Base-by-base conservation (phyloP, 371 early-diverging fungal species). In the Mycotypha africana region DNA sequence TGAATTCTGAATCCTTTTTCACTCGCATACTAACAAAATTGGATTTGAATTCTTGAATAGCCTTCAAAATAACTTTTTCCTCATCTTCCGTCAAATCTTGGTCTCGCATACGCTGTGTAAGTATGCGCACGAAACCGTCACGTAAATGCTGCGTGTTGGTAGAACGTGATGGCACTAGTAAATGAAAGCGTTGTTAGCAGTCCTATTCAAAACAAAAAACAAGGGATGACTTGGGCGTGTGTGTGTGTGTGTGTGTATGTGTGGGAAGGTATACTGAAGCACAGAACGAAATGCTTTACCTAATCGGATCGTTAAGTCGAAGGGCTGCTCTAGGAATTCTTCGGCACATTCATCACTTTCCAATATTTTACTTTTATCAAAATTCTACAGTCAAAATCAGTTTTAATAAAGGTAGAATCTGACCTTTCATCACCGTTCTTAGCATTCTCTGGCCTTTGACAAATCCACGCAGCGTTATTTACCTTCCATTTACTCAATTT, bases 121-220 rank as follows among this genome's bases (percentile, higher is more conserved):
- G 59, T n/a, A 72, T 53, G 4, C 82, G 65, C 8, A 81, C 65
- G 53, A 87, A 84, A 0, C 88, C 86, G 53, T 87, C 85, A 5
- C 88, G 78, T 31, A 87, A 53, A 62, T 87, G 88, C 20, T 82
- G 79, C 1, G 80, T 82, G 42, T 78, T 78, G 3, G 88, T 84
- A 33, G 65, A 56, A 21, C 79, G 75, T 11, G 70, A 70, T 20
- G 88, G 85, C 0, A 70, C 82, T 33, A 26, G n/a, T 14, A 11
- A 9, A 33, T n/a, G 4, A 11, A 6, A 33, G 9, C 15, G n/a
- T 4, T 37, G 4, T 28, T 23, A 31, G 10, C 11, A 25, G n/a
- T 1, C 1, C 14, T 1, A 22, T 49, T 3, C 25, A 9, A 10
- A 22, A 12, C 34, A 4, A n/a, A n/a, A n/a, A n/a, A n/a, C n/a